Evolutionary conservation across 768 basidiomycete genomes (phyloP).

Genomic region (Tricholoma sp.): DNA sequence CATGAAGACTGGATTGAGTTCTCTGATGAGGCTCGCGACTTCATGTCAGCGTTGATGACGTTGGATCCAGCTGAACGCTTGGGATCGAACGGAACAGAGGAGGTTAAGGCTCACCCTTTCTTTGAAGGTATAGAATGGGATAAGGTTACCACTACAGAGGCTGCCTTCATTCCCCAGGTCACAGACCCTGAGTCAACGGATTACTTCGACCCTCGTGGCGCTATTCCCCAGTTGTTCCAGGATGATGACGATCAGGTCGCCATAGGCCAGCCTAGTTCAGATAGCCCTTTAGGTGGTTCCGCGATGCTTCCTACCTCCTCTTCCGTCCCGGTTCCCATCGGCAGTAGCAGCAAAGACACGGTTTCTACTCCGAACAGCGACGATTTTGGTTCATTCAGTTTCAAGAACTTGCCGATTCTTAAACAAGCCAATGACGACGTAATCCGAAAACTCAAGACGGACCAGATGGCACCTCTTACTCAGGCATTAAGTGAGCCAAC

Average conservation of each 20-base stretch:
- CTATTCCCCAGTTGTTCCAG: slow-evolving; percentile 84
- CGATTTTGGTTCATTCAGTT: slow-evolving; percentile 97
- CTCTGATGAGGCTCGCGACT: slow-evolving; percentile 81
- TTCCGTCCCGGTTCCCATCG: slow-evolving; percentile 31
- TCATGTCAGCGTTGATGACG: slow-evolving; percentile 84
- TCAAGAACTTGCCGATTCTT: slow-evolving; percentile 92
- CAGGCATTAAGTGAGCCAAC: slow-evolving; percentile 68
- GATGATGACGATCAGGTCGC: slow-evolving; percentile 81
- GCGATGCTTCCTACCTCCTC: slow-evolving; percentile 37
- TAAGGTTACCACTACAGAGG: slow-evolving; percentile 80
- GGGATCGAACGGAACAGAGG: slow-evolving; percentile 82
- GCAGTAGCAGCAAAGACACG: slow-evolving; percentile 22
- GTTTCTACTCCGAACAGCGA: slow-evolving; percentile 61
- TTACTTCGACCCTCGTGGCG: slow-evolving; percentile 97
- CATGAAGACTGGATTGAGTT: slow-evolving; percentile 90
- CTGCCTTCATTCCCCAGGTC: slow-evolving; percentile 93
- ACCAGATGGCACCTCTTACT: slow-evolving; percentile 75
- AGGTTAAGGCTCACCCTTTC: slow-evolving; percentile 91
- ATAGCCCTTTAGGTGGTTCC: slow-evolving; percentile 40
- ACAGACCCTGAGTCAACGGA: slow-evolving; percentile 98
- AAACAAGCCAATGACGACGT: slow-evolving; percentile 99
- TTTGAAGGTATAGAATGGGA: slow-evolving; percentile 92
- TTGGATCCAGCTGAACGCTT: slow-evolving; percentile 76
- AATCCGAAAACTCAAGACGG: slow-evolving; percentile 91
- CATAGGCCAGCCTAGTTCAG: slow-evolving; percentile 41